Percentiles rank a stretch among this genome's conserved stretches.
Conservation (phyloP, 129 eudicot genomes). For the Chrysanthemum lavandulifolium region DNA sequence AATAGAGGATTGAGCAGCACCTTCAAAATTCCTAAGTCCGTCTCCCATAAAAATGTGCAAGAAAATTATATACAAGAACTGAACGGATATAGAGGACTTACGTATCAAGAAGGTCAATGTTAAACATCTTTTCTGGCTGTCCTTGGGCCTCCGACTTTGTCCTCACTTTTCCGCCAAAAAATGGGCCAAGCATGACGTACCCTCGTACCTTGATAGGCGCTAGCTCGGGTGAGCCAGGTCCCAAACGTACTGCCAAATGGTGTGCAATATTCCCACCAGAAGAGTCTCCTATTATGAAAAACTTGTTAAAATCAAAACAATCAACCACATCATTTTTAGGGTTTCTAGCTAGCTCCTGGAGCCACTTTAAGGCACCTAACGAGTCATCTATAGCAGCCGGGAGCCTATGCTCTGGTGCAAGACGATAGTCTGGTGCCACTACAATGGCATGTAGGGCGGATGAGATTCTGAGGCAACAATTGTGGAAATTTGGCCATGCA, state of each 20-base stretch:
- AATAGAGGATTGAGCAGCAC: too few relatives aligned
- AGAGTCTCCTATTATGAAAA: constrained; percentile 71
- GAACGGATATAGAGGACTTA: constrained; percentile 22
- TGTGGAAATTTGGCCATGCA: constrained; percentile 73
- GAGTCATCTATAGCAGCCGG: constrained; percentile 83
- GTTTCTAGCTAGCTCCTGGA: constrained; percentile 29
- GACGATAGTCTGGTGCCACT: constrained; percentile 81
- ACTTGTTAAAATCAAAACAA: constrained; percentile 52
- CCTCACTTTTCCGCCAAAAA: constrained; percentile 75
- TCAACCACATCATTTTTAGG: constrained; percentile 36
- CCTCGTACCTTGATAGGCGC: constrained; percentile 64
- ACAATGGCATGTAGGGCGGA: constrained; percentile 55
- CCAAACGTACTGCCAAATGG: constrained; percentile 62
- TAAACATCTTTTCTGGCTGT: constrained; percentile 46
- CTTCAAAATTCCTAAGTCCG: too few relatives aligned
- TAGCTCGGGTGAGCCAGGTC: constrained; percentile 56
- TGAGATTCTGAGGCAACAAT: constrained; percentile 61
- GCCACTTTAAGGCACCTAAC: constrained; percentile 49
- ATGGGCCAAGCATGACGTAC: constrained; percentile 77
- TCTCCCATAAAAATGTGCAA: too few relatives aligned
- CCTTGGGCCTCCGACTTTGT: constrained; percentile 77
- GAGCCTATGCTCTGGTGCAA: constrained; percentile 84
- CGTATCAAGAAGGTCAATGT: constrained; percentile 72
- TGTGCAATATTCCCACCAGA: constrained; percentile 93
- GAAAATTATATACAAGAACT: too few relatives aligned